phyloP scores from a whole-genome alignment of 306 rosid species.

The Geum urbanum region DNA sequence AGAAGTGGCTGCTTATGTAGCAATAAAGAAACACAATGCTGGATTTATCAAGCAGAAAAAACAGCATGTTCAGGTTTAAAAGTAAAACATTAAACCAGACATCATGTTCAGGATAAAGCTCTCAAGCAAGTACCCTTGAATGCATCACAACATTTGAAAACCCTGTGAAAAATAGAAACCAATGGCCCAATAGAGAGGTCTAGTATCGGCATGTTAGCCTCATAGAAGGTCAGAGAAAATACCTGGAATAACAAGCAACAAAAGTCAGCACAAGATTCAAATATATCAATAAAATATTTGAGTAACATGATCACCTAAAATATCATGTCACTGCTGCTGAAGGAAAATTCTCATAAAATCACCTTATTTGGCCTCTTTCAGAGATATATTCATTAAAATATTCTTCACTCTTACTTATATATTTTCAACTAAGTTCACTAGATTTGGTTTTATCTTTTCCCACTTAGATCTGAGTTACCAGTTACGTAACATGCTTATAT shows the following conservation, averaged over 20 bases:
- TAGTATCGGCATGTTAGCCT: conserved; percentile 80
- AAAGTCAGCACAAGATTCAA: conserved; percentile 47
- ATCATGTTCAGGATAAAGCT: conserved; percentile 28
- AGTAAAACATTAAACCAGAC: conserved; percentile 23
- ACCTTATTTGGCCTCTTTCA: neutral
- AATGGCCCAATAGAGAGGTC: conserved; percentile 76
- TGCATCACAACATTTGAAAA: conserved; percentile 40
- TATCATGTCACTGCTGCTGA: neutral
- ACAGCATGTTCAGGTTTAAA: conserved; percentile 7
- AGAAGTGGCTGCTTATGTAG: neutral
- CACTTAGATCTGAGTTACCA: neutral
- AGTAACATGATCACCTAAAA: neutral
- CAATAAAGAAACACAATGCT: conserved; percentile 9
- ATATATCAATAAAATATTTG: neutral
- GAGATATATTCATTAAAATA: too few relatives aligned
- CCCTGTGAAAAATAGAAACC: conserved; percentile 89
- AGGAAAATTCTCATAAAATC: neutral
- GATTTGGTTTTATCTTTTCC: neutral
- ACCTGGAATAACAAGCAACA: conserved; percentile 89
- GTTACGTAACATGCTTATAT: neutral
- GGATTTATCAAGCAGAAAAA: conserved; percentile 7
- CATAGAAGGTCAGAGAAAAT: conserved; percentile 97
- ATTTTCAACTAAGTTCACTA: neutral
- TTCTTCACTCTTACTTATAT: neutral
- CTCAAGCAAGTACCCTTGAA: conserved; percentile 36